phyloP scores from a whole-genome alignment of 2,329 filamentous ascomycete species.

The Fusarium denticulatum region DNA sequence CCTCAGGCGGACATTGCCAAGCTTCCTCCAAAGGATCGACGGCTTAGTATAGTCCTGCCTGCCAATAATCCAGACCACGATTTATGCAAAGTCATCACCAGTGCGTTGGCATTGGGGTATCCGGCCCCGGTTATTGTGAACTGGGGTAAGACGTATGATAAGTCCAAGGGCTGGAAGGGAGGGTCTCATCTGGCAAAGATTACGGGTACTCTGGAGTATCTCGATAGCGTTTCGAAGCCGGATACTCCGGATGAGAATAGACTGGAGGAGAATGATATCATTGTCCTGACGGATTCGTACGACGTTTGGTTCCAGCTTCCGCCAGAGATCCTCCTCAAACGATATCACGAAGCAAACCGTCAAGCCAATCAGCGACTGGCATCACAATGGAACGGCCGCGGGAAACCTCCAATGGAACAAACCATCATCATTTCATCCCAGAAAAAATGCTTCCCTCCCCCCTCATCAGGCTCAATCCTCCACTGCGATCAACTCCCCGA shows the following conservation, averaged over 20 bases:
- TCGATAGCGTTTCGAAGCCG: constrained; percentile 16
- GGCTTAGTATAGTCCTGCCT: constrained; percentile 29
- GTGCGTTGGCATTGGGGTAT: constrained; percentile 39
- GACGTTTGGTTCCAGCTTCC: constrained; percentile 47
- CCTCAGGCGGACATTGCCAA: background rate
- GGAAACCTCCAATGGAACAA: constrained; percentile 19
- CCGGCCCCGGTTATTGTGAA: constrained; percentile 44
- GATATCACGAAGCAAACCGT: constrained; percentile 36
- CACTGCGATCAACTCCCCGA: constrained; percentile 34
- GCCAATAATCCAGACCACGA: constrained; percentile 34
- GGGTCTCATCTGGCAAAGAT: constrained; percentile 44
- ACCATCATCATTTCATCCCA: constrained; percentile 35
- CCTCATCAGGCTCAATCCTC: constrained; percentile 4
- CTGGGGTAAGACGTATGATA: constrained; percentile 34
- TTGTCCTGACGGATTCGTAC: constrained; percentile 41
- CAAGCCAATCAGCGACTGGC: constrained; percentile 26
- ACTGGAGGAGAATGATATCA: constrained; percentile 37
- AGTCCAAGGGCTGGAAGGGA: constrained; percentile 14
- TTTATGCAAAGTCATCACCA: constrained; percentile 43
- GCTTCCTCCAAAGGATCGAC: constrained; percentile 11
- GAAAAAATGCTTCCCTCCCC: constrained; percentile 35
- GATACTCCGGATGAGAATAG: background rate
- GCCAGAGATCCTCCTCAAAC: constrained; percentile 39
- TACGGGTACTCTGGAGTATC: constrained; percentile 40
- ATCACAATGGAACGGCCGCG: background rate